These are phyloP conservation scores for Wallacemonas collosoma DNA, from an alignment of 208 protist species.

Conservation along the genomic window DNA sequence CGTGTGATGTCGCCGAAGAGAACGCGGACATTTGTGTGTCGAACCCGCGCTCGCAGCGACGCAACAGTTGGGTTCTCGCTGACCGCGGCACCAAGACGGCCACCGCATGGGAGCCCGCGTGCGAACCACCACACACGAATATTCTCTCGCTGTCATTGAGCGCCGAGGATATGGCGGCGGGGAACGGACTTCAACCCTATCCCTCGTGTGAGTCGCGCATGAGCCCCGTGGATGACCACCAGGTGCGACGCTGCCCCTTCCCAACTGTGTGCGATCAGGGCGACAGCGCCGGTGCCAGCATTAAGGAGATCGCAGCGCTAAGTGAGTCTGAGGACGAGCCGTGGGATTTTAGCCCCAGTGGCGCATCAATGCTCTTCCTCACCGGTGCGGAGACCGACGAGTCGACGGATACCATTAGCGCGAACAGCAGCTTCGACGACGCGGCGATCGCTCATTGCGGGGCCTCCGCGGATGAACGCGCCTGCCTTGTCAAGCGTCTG, in stretches of 20 bases:
- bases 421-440: background rate
- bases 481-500: slow-evolving; percentile 7
- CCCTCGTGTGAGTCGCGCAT: too few relatives aligned
- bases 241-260: too few relatives aligned
- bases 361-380: slow-evolving; percentile 4
- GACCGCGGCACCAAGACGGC: too few relatives aligned
- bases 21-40: background rate
- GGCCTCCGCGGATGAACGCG: background rate
- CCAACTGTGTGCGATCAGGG: background rate
- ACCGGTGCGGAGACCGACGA: background rate
- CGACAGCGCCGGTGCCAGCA: background rate
- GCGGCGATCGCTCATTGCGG: background rate
- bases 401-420: background rate
- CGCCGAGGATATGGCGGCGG: too few relatives aligned
- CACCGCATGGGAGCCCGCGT: too few relatives aligned
- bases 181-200: too few relatives aligned
- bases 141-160: too few relatives aligned
- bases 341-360: background rate
- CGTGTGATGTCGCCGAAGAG: background rate
- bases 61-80: too few relatives aligned
- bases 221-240: too few relatives aligned
- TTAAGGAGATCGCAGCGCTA: background rate
- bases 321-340: slow-evolving; percentile 10
- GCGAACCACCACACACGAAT: too few relatives aligned
- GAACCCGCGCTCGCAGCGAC: too few relatives aligned